A percentile compares a stretch with the other conserved stretches of the same genome.
These are phyloP conservation scores for Mycena polygramma DNA, from an alignment of 768 basidiomycete genomes.

Conservation along the genomic window DNA sequence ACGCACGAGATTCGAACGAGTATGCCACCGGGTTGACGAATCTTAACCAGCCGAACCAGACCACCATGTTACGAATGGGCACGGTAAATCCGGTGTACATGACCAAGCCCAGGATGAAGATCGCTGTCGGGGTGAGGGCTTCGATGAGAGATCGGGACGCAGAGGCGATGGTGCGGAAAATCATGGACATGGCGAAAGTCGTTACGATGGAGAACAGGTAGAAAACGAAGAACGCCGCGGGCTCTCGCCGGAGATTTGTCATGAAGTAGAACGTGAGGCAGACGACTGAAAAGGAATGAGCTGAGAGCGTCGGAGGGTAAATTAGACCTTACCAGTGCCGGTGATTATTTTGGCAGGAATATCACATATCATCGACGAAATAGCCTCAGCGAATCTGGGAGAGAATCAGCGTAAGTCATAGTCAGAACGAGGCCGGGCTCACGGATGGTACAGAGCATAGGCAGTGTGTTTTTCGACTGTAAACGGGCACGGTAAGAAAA, in stretches of 20 bases:
- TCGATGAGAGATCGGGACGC: constrained; percentile 52
- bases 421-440: not conserved
- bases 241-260: constrained; percentile 53
- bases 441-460: constrained; percentile 58
- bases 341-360: constrained; percentile 47
- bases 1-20: constrained; percentile 53
- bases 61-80: constrained; percentile 47
- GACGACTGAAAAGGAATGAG: constrained; percentile 39
- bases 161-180: constrained; percentile 51
- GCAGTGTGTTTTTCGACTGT: constrained; percentile 53
- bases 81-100: constrained; percentile 60
- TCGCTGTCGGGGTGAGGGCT: constrained; percentile 44
- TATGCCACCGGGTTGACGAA: constrained; percentile 61
- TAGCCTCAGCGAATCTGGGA: constrained; percentile 47
- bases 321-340: constrained; percentile 27
- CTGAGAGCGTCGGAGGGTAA: not conserved
- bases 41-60: constrained; percentile 48
- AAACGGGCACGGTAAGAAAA: not conserved
- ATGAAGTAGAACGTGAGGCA: constrained; percentile 58
- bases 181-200: constrained; percentile 47
- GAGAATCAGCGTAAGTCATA: not conserved
- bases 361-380: constrained; percentile 56
- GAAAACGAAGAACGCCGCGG: constrained; percentile 57
- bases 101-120: constrained; percentile 53
- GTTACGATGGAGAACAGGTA: constrained; percentile 51